These are phyloP conservation scores for Lolium rigidum DNA, from an alignment of 176 grass and related monocot genomes.

Conservation along the genomic window DNA sequence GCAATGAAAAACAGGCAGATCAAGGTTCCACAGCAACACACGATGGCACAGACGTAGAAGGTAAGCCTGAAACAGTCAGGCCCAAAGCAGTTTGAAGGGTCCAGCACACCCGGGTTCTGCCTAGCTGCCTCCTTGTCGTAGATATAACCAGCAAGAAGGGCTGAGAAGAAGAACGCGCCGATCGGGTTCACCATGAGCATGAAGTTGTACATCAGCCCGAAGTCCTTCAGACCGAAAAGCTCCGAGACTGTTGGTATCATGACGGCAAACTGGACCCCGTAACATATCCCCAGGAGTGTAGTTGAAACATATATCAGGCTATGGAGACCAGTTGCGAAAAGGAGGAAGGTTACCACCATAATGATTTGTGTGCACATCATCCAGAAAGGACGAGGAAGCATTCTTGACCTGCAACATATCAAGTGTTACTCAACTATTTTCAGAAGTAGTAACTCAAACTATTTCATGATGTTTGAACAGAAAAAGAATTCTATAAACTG, in stretches of 20 bases:
- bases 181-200: conserved; percentile 92
- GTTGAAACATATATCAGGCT: conserved; percentile 74
- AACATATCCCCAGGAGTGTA: conserved; percentile 77
- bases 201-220: conserved; percentile 93
- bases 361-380: conserved; percentile 92
- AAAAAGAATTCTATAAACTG: background rate
- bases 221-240: conserved; percentile 84
- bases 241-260: conserved; percentile 94
- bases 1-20: conserved; percentile 66
- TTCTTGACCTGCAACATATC: conserved; percentile 71
- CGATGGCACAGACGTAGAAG: conserved; percentile 66
- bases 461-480: background rate
- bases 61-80: conserved; percentile 85
- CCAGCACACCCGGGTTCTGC: conserved; percentile 61
- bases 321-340: conserved; percentile 69
- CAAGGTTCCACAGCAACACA: conserved; percentile 72
- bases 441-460: background rate
- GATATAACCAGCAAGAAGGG: conserved; percentile 83
- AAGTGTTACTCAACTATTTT: background rate
- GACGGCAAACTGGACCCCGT: conserved; percentile 84
- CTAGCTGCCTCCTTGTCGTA: conserved; percentile 80
- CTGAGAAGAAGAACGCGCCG: conserved; percentile 86
- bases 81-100: conserved; percentile 63
- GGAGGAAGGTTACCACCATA: conserved; percentile 84
- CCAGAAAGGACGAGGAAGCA: conserved; percentile 92